A percentile compares a stretch with the other conserved stretches of the same genome.
phyloP scores from a whole-genome alignment of 371 early-diverging fungal genomes.

The Circinella minor region DNA sequence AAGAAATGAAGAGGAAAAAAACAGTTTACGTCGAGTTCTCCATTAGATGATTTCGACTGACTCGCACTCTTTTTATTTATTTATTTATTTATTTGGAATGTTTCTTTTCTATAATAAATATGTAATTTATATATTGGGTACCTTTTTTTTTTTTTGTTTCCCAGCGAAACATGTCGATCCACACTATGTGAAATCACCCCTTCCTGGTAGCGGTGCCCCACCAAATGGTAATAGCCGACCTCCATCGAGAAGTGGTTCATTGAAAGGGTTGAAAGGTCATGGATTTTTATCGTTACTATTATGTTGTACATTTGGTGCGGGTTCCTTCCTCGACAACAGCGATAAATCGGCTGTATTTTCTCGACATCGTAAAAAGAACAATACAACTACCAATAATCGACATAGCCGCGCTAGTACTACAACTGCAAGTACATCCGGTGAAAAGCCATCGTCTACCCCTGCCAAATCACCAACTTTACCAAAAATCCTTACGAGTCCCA shows the following conservation, averaged over 20 bases:
- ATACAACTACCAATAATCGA: background rate
- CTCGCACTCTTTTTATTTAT: background rate
- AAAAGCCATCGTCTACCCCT: conserved; percentile 1
- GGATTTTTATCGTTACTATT: conserved; percentile 27
- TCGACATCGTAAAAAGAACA: conserved; percentile 10
- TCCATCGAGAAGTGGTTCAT: conserved; percentile 18
- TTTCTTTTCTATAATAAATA: background rate
- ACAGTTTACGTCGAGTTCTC: background rate
- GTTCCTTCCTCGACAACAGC: conserved; percentile 20
- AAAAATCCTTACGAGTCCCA: conserved; percentile 12
- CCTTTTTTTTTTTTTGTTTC: conserved; percentile 14
- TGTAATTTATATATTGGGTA: too few species aligned
- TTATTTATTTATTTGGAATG: background rate
- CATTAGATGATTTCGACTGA: background rate
- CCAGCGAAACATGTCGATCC: conserved; percentile 10
- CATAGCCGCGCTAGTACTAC: conserved; percentile 13
- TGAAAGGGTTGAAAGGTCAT: conserved; percentile 14
- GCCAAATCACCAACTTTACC: conserved; percentile 2
- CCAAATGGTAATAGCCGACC: conserved; percentile 18
- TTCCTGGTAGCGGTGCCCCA: conserved; percentile 4
- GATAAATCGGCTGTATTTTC: conserved; percentile 14
- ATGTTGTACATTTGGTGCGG: conserved; percentile 27
- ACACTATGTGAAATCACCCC: conserved; percentile 12
- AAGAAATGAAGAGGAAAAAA: too few species aligned
- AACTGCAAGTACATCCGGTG: background rate